phyloP scores from a whole-genome alignment of 257 asterid species.

The Eustoma russellianum region DNA sequence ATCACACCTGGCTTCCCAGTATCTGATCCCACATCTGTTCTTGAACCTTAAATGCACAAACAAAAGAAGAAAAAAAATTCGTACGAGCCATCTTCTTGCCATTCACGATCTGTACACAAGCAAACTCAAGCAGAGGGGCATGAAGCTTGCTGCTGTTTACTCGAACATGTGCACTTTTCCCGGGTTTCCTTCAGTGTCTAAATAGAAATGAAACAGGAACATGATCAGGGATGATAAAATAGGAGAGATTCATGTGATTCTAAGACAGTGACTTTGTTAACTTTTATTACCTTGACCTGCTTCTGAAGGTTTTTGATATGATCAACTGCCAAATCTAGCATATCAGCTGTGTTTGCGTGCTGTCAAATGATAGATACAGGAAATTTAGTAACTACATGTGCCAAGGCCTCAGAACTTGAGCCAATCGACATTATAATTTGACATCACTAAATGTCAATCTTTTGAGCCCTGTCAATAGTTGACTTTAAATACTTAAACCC shows the following conservation, averaged over 20 bases:
- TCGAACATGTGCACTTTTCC: slow-evolving; percentile 54
- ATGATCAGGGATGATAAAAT: slow-evolving; percentile 9
- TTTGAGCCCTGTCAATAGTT: too few relatives aligned
- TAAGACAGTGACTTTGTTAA: not conserved
- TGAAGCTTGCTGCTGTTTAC: not conserved
- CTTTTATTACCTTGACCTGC: slow-evolving; percentile 52
- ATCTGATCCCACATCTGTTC: not conserved
- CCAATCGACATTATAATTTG: too few relatives aligned
- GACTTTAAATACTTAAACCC: too few relatives aligned
- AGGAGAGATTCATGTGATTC: not conserved
- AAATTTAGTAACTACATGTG: slow-evolving; percentile 1
- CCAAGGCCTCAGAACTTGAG: too few relatives aligned
- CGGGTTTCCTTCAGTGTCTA: slow-evolving; percentile 55
- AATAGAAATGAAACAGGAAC: slow-evolving; percentile 9
- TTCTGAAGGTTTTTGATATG: slow-evolving; percentile 76
- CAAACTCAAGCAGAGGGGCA: slow-evolving; percentile 2
- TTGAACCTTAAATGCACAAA: not conserved
- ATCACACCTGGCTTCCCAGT: not conserved
- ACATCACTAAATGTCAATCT: too few relatives aligned
- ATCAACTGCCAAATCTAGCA: slow-evolving; percentile 84
- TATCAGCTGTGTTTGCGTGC: slow-evolving; percentile 90
- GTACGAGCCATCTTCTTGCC: too few relatives aligned
- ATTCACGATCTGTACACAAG: slow-evolving; percentile 12
- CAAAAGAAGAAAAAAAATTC: not conserved
- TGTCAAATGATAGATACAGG: slow-evolving; percentile 20